Conservation (phyloP, 2,329 filamentous ascomycete genomes). For the Alternaria hordeiaustralica region DNA sequence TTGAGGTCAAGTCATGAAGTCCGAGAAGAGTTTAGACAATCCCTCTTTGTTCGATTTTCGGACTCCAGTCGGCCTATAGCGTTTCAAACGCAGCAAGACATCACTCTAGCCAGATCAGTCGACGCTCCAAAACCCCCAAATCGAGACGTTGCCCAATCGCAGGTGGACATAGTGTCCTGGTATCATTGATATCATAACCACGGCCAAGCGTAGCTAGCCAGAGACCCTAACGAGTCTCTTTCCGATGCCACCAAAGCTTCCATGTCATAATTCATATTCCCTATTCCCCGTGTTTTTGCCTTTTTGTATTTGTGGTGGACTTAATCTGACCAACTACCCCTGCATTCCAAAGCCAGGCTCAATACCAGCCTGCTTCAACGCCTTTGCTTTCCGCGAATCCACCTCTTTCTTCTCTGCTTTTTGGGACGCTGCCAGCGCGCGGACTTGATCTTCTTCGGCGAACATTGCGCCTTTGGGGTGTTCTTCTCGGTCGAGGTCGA, state of each 20-base stretch:
- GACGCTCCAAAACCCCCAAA: neutral
- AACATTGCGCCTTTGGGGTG: conserved; percentile 75
- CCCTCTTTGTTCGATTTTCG: neutral
- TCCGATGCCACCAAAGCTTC: neutral
- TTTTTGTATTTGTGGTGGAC: neutral
- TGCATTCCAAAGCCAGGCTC: conserved; percentile 81
- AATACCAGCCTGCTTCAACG: conserved; percentile 58
- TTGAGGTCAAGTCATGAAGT: neutral
- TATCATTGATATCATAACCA: conserved; percentile 20
- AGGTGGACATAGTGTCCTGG: conserved; percentile 20
- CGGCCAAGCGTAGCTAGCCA: conserved; percentile 10
- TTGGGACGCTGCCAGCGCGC: conserved; percentile 73
- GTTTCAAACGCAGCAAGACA: neutral
- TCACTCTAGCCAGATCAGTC: neutral
- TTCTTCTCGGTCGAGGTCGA: conserved; percentile 96
- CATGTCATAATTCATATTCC: conserved; percentile 12
- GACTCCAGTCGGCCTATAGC: neutral
- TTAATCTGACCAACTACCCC: conserved; percentile 15
- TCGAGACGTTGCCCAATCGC: conserved; percentile 1
- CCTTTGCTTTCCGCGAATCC: conserved; percentile 68
- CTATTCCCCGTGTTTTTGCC: neutral
- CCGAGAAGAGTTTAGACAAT: neutral
- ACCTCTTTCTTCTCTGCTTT: conserved; percentile 72
- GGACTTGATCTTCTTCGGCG: conserved; percentile 73
- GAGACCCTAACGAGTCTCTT: neutral